Evolutionary conservation across 495 filamentous ascomycete genomes (phyloP), one percentile per base, ranked within the genome.

Genomic region (Oidiodendron maius): DNA sequence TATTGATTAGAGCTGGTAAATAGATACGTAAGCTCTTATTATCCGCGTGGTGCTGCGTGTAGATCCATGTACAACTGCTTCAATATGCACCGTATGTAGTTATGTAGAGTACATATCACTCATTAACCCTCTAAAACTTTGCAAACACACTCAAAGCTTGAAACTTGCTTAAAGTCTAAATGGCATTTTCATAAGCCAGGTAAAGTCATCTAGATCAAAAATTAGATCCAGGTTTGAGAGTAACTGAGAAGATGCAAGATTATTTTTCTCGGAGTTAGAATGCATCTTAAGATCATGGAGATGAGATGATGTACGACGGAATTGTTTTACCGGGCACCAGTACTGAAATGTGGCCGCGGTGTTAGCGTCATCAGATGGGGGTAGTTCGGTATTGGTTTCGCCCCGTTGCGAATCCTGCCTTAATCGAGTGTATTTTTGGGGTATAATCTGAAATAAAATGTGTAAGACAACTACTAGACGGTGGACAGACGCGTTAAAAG

Each of bases 131-230:
- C n/a, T 32, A 32, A 32, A 8, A 32, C 28, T 32, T 32, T 32
- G n/a, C 28, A 32, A 32, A 32, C 28, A 32, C 28, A 32, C 28
- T 32, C n/a, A 32, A 32, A 32, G 28, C 8, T 32, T 32, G n/a
- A 32, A 32, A 32, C 28, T 32, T 32, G 28, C 28, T 32, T 32
- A 32, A n/a, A n/a, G 8, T 8, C 28, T 8, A 32, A 24, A 42
- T 22, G 40, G 40, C 10, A 42, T 18, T 42, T 9, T 42, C 40
- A 42, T 42, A 21, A 42, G 40, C 40, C 40, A 42, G 20, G 40
- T 24, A 18, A 42, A 42, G 40, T 42, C 40, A 18, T 18, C 40
- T 18, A 15, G 8, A 42, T 42, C 21, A 18, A 42, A 42, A 24
- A 42, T 18, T 8, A 18, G 9, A 23, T 42, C 40, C 10, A 42